These are phyloP conservation scores for Oryza officinalis DNA, from an alignment of 176 grass and related monocot genomes.

Conservation along the genomic window DNA sequence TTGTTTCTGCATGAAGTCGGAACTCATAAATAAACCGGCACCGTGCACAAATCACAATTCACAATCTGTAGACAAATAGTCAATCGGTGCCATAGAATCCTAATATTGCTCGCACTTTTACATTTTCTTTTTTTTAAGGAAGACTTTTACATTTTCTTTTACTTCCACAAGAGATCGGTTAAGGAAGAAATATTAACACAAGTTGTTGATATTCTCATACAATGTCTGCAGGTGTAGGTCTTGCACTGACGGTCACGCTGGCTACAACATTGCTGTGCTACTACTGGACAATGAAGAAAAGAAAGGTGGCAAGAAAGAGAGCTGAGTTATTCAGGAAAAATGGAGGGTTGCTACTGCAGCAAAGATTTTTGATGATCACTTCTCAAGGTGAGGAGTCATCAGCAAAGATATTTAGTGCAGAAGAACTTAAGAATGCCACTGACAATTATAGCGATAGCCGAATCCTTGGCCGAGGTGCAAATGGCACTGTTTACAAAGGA, in stretches of 20 bases:
- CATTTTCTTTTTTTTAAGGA: background rate
- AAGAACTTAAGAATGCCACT: slow-evolving; percentile 49
- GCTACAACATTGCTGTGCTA: background rate
- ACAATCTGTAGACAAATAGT: background rate
- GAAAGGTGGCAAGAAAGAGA: slow-evolving; percentile 21
- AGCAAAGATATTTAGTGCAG: slow-evolving; percentile 53
- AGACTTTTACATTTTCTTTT: background rate
- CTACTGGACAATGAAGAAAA: slow-evolving; percentile 40
- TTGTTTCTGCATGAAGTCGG: background rate
- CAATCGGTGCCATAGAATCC: background rate
- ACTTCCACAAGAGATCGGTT: background rate
- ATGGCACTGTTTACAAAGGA: slow-evolving; percentile 54
- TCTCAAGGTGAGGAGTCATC: background rate
- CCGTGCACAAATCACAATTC: too few species aligned
- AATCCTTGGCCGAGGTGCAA: slow-evolving; percentile 50
- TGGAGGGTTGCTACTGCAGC: slow-evolving; percentile 56
- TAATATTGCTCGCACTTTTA: background rate
- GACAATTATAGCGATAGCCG: slow-evolving; percentile 26
- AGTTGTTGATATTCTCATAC: background rate
- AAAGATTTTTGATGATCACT: slow-evolving; percentile 27
- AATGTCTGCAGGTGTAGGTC: slow-evolving; percentile 29
- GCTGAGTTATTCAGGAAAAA: slow-evolving; percentile 48
- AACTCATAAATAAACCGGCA: background rate
- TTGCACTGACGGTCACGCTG: slow-evolving; percentile 32
- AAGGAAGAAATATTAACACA: background rate